These are phyloP conservation scores for Nicotiana tabacum DNA, from an alignment of 257 asterid species.

Conservation along the genomic window DNA sequence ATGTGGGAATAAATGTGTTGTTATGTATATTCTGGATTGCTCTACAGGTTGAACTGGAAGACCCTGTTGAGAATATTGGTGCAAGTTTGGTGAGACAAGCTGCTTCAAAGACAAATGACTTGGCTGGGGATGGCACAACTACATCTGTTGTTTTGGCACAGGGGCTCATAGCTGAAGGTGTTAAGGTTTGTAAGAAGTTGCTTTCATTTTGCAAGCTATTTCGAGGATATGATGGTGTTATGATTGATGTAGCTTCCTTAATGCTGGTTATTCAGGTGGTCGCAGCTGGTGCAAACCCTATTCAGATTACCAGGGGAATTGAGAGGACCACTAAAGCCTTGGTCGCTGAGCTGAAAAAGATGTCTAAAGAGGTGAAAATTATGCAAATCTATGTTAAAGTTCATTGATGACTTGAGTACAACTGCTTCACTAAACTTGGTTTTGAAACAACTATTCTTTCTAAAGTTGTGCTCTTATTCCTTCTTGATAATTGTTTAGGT, in stretches of 20 bases:
- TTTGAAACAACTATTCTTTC: neutral
- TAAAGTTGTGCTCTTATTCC: neutral
- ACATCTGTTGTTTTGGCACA: conserved; percentile 99
- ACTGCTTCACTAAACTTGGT: neutral
- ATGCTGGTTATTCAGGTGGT: conserved; percentile 52
- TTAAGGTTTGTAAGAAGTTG: conserved; percentile 46
- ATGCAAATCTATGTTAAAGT: neutral
- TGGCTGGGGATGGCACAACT: conserved; percentile 99
- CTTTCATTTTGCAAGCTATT: neutral
- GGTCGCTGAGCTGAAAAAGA: conserved; percentile 68
- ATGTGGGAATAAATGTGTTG: neutral
- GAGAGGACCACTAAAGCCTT: conserved; percentile 85
- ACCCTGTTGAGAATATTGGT: conserved; percentile 94
- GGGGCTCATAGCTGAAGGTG: conserved; percentile 98
- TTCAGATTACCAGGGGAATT: conserved; percentile 83
- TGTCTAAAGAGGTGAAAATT: conserved; percentile 77
- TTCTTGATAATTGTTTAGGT: conserved; percentile 34
- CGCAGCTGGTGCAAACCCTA: conserved; percentile 98
- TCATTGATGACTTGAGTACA: neutral
- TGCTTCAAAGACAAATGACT: conserved; percentile 94
- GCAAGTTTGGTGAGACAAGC: conserved; percentile 98
- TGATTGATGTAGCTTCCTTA: neutral
- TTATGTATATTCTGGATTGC: neutral
- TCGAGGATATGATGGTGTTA: neutral
- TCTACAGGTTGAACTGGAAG: conserved; percentile 86